phyloP scores from a whole-genome alignment of 1,139 yeast genomes.

The Saccharomyces hybrid region DNA sequence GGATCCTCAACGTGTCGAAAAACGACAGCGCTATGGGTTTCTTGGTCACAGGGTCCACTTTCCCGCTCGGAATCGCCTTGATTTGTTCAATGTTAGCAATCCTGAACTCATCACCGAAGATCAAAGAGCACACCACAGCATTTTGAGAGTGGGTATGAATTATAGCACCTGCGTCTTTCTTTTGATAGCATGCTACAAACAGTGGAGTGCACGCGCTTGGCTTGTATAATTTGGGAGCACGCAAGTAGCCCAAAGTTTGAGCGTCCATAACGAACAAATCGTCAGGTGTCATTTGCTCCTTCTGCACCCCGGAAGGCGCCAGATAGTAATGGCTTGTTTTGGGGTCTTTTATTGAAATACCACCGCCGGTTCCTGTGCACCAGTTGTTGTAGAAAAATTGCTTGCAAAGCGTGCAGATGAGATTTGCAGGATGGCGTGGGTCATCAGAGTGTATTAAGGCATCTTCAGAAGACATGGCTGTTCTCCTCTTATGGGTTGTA shows the following conservation, averaged over 20 bases:
- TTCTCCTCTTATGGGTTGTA: neutral
- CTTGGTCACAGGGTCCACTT: constrained; percentile 37
- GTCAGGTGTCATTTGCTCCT: constrained; percentile 74
- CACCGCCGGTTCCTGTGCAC: constrained; percentile 97
- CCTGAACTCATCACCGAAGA: constrained; percentile 62
- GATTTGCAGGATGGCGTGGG: constrained; percentile 72
- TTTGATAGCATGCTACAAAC: constrained; percentile 65
- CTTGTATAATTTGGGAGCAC: constrained; percentile 59
- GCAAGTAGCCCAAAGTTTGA: constrained; percentile 36
- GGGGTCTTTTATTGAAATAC: constrained; percentile 68
- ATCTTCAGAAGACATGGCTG: constrained; percentile 18
- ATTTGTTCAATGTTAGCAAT: constrained; percentile 85
- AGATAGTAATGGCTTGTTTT: constrained; percentile 37
- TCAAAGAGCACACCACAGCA: constrained; percentile 73
- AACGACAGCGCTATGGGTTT: constrained; percentile 43
- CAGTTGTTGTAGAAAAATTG: constrained; percentile 74
- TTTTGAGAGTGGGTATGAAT: constrained; percentile 90
- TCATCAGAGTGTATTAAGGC: constrained; percentile 40
- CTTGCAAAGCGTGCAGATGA: constrained; percentile 75
- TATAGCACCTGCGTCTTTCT: constrained; percentile 81
- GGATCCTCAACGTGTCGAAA: constrained; percentile 69
- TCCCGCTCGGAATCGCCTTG: constrained; percentile 75
- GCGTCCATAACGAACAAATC: constrained; percentile 75
- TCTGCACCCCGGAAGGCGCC: constrained; percentile 94
- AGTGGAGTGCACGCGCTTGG: constrained; percentile 93